A percentile compares a stretch with the other conserved stretches of the same genome.
phyloP scores from a whole-genome alignment of 2,329 filamentous ascomycete genomes.

The Fusarium agapanthi region DNA sequence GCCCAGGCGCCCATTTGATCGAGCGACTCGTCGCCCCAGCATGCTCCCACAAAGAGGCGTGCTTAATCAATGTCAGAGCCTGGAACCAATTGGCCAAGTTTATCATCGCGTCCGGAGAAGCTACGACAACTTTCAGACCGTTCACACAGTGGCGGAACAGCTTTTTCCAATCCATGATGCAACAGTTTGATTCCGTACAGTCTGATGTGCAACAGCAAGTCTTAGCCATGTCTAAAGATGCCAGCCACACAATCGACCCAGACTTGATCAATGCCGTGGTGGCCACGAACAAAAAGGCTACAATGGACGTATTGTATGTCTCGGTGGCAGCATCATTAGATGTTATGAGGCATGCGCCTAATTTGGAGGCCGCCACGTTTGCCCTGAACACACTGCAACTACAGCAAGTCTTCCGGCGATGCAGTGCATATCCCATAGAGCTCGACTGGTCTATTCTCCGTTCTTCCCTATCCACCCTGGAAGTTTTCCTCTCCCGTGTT shows the following conservation, averaged over 20 bases:
- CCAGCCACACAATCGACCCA: constrained; percentile 53
- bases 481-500: constrained; percentile 56
- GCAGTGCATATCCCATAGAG: constrained; percentile 52
- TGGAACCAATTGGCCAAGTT: constrained; percentile 71
- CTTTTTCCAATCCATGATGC: constrained; percentile 65
- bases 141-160: constrained; percentile 61
- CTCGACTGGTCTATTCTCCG: constrained; percentile 60
- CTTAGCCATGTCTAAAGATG: constrained; percentile 57
- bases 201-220: constrained; percentile 66
- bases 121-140: constrained; percentile 59
- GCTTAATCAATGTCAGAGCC: constrained; percentile 68
- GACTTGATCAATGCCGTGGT: constrained; percentile 60
- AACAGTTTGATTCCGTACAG: constrained; percentile 65
- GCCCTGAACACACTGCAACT: constrained; percentile 61
- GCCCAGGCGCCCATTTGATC: constrained; percentile 63
- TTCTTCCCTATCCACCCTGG: constrained; percentile 56
- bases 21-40: constrained; percentile 67
- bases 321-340: constrained; percentile 60
- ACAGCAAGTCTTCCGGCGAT: constrained; percentile 60
- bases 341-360: constrained; percentile 57
- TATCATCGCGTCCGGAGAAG: constrained; percentile 57
- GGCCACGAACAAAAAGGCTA: constrained; percentile 60
- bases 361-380: constrained; percentile 58
- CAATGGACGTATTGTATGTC: constrained; percentile 61
- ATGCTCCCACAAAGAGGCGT: constrained; percentile 72